Base-by-base conservation (phyloP, 106 monocot species). In the Dactylorhiza incarnata region DNA sequence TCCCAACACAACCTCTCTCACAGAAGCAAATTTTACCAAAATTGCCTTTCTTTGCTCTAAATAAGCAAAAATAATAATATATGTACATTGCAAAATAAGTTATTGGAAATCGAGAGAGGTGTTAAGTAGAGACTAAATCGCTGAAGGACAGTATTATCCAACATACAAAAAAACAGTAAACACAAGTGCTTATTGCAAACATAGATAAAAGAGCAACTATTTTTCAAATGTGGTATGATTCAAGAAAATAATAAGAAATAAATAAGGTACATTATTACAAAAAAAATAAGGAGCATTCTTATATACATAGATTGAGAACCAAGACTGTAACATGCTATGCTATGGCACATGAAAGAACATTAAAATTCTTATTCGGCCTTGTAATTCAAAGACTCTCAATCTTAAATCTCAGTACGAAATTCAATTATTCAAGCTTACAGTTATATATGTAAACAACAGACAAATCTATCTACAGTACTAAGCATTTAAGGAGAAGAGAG, bases 1-100 rank as follows among this genome's bases (percentile, higher is more conserved):
- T 54, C 99, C 99, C 58, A 99, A 75, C 4, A 99, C 99, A 49
- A 99, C 88, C 73, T 99, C 94, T 83, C 94, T 99, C n/a, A 99
- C 83, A 54, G 99, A 99, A 75, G 99, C 94, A 82, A 99, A 84
- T 80, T 94, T 93, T 49, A 90, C 68, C 78, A 99, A 82, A 74
- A 90, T 54, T 62, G 89, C 78, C 43, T 89, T 82, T 26, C 82
- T 91, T 82, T 92, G 83, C 63, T 91, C 99, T 99, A 82, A 53
- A 84, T 50, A 48, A 79, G 11, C 48, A 72, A 13, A 82, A 71
- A 61, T 61, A 65, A 72, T 55, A 10, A 47, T 16, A 45, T 61
- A 56, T n/a, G 5, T 48, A 72, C 10, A 45, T 15, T 51, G 22
- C 23, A 73, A 48, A 47, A 45, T n/a, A 71, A 59, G 15, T 43